A percentile compares a stretch with the other conserved stretches of the same genome.
These are phyloP conservation scores for Aaosphaeria arxii DNA, from an alignment of 2,329 filamentous ascomycete species.

Conservation along the genomic window DNA sequence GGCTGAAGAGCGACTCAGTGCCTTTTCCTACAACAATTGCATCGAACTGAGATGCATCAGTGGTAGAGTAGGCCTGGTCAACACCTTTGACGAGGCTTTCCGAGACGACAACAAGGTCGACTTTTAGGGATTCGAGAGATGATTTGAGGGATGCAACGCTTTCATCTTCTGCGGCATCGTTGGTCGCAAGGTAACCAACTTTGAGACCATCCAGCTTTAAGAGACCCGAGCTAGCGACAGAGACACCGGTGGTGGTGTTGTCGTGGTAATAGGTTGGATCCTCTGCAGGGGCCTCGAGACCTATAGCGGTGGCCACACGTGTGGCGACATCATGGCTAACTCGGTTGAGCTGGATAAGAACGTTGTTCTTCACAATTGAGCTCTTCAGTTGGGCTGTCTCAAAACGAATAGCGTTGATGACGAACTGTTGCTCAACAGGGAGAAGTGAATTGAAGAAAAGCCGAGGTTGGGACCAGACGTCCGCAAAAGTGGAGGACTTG, in stretches of 20 bases:
- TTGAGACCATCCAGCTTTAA: conserved; percentile 61
- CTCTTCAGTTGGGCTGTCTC: conserved; percentile 62
- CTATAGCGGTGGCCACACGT: conserved; percentile 63
- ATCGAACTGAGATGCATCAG: conserved; percentile 63
- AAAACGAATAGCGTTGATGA: conserved; percentile 72
- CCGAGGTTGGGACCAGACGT: conserved; percentile 70
- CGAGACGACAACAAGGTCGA: conserved; percentile 59
- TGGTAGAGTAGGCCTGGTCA: conserved; percentile 62
- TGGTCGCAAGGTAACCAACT: conserved; percentile 61
- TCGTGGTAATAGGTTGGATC: conserved; percentile 66
- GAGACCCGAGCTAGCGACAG: conserved; percentile 58
- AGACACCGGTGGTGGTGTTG: conserved; percentile 62
- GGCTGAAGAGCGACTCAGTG: conserved; percentile 56
- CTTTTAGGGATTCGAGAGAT: conserved; percentile 49
- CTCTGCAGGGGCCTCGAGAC: conserved; percentile 55
- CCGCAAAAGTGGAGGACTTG: conserved; percentile 63
- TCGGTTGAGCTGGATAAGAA: conserved; percentile 66
- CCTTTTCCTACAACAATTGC: conserved; percentile 60
- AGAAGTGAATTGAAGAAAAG: conserved; percentile 72
- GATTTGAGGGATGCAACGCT: conserved; percentile 55
- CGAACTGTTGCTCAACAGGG: conserved; percentile 64
- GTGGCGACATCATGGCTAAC: conserved; percentile 65
- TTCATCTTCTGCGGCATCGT: conserved; percentile 41
- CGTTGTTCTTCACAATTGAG: conserved; percentile 59
- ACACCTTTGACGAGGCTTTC: conserved; percentile 55